Conservation (phyloP, 176 grass and related monocot species). For the Miscanthus lutarioriparius region DNA sequence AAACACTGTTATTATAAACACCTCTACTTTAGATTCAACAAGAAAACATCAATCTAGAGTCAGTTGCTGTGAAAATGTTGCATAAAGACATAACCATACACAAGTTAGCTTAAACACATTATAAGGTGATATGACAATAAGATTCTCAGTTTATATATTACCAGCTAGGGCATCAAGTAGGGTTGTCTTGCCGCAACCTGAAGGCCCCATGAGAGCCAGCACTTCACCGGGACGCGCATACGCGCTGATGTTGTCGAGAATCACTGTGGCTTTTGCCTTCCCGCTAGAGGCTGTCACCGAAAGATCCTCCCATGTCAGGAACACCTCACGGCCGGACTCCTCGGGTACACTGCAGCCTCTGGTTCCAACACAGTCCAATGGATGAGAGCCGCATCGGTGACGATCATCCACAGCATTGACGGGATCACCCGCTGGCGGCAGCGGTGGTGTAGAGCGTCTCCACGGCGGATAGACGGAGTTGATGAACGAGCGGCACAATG, state of each 20-base stretch:
- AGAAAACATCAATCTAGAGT: too few species aligned
- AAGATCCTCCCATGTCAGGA: too few species aligned
- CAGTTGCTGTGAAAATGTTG: background rate
- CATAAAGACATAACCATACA: background rate
- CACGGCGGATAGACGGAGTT: background rate
- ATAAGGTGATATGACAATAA: background rate
- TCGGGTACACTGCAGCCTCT: too few species aligned
- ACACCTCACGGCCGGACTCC: too few species aligned
- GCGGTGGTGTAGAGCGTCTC: background rate
- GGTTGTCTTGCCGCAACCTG: background rate
- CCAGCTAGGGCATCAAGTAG: background rate
- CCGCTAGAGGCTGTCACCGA: too few species aligned
- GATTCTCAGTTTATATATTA: background rate
- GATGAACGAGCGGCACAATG: background rate
- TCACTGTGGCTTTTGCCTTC: too few species aligned
- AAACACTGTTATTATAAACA: too few species aligned
- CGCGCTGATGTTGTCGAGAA: background rate
- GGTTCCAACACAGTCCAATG: too few species aligned
- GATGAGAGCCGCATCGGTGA: too few species aligned
- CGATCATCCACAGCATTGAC: background rate
- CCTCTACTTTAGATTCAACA: too few species aligned
- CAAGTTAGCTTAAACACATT: background rate
- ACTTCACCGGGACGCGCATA: background rate
- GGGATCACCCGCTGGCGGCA: background rate
- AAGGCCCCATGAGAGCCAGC: background rate